Evolutionary conservation across 2,329 filamentous ascomycete species (phyloP), one percentile per base, ranked within the genome.

Genomic region (Dactylellina cionopaga): DNA sequence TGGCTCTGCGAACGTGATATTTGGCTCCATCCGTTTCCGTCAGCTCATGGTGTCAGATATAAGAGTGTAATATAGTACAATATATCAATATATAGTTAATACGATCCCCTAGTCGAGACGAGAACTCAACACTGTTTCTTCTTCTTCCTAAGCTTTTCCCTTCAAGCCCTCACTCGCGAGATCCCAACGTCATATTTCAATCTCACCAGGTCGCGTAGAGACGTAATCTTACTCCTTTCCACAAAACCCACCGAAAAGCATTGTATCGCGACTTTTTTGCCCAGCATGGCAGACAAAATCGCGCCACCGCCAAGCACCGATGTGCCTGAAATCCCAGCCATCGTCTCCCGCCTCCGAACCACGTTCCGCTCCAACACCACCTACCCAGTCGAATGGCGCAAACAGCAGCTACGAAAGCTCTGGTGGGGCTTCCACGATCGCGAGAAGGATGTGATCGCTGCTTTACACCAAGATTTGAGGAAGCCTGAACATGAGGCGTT

Each of bases 381-480:
- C 43, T 92, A 92, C 79, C 86, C 91, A 60, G 79, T 97, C 72
- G 86, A 91, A 78, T 98, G 90, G 83, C 89, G 95, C 75, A 84
- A 93, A 74, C 85, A 87, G 60, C 95, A 98, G 84, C 87, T 99
- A 73, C 90, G 93, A 77, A 94, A 92, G 85, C 88, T 98, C 64
- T 98, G 96, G 84, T 98, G 95, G 95, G 92, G 87, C 5, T 80
- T 97, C 76, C 88, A 88, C 75, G 94, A 98, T 83, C 89, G 91
- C 79, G 85, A 88, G 64, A 83, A 87, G 46, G 86, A 89, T 76
- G 85, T 98, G 73, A 79, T 87, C 75, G 90, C 92, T 80, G 92
- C 94, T 19, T 86, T 92, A 79, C 85, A 86, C 79, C 84, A 86
- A 76, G 95, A 99, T 79, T 83, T 98, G 75, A 86, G 87, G 80